Conservation (phyloP, 2,329 filamentous ascomycete genomes). For the Rhexocercosporidium sp. region DNA sequence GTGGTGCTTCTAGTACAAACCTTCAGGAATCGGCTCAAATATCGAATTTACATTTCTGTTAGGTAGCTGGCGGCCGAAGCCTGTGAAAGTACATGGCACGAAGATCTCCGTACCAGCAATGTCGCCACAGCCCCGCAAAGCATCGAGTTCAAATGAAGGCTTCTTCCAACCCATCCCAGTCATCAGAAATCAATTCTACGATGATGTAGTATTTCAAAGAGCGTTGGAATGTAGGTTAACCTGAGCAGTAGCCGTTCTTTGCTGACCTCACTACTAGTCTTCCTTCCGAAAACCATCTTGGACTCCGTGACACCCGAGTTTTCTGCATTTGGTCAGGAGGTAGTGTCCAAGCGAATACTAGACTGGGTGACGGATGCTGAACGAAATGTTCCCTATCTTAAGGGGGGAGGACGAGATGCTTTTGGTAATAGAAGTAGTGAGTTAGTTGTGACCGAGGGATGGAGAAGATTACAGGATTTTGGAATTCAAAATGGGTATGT, state of each 20-base stretch:
- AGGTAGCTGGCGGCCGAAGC: not conserved
- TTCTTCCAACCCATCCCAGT: constrained; percentile 61
- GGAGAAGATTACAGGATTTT: constrained; percentile 65
- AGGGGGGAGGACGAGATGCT: constrained; percentile 26
- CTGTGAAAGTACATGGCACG: not conserved
- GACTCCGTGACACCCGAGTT: constrained; percentile 30
- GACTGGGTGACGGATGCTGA: constrained; percentile 68
- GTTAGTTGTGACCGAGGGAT: constrained; percentile 69
- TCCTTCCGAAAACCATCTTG: constrained; percentile 36
- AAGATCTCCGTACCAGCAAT: constrained; percentile 5
- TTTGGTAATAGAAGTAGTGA: constrained; percentile 65
- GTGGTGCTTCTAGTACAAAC: too few relatives aligned
- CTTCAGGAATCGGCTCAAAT: too few relatives aligned
- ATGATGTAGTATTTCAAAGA: constrained; percentile 58
- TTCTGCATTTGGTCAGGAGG: constrained; percentile 52
- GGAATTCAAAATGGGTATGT: constrained; percentile 58
- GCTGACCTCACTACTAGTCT: constrained; percentile 30
- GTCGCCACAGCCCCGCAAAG: constrained; percentile 3
- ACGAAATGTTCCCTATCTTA: constrained; percentile 52
- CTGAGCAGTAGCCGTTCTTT: constrained; percentile 27
- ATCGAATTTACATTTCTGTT: too few relatives aligned
- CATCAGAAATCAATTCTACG: constrained; percentile 60
- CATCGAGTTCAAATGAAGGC: constrained; percentile 49
- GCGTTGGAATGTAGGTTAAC: constrained; percentile 52
- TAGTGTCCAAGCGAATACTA: constrained; percentile 60